phyloP scores from a whole-genome alignment of 1,139 yeast species.

The Taphrina flavorubra region DNA sequence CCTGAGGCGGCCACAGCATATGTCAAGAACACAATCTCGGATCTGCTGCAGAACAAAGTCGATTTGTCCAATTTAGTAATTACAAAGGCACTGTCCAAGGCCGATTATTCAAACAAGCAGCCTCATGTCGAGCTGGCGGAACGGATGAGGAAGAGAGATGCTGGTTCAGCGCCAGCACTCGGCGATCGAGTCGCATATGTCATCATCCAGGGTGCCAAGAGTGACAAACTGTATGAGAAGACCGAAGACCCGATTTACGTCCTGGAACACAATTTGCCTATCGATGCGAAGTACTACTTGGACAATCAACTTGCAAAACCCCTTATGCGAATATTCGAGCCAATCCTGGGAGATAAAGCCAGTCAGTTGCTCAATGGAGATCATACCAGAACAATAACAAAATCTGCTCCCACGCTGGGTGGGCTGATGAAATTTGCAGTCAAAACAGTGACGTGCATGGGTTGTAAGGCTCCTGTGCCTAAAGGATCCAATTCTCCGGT shows the following conservation, averaged over 20 bases:
- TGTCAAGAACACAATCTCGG: slow-evolving; percentile 79
- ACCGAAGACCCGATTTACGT: slow-evolving; percentile 97
- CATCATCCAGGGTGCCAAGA: slow-evolving; percentile 77
- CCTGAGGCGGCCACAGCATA: slow-evolving; percentile 79
- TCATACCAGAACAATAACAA: slow-evolving; percentile 79
- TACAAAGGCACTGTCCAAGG: slow-evolving; percentile 86
- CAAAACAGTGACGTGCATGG: slow-evolving; percentile 84
- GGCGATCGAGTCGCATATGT: slow-evolving; percentile 99
- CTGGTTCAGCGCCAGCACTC: slow-evolving; percentile 93
- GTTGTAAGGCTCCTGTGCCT: slow-evolving; percentile 80
- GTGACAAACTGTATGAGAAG: slow-evolving; percentile 89
- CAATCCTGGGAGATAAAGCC: slow-evolving; percentile 90
- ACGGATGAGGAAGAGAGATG: slow-evolving; percentile 94
- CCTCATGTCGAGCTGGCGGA: slow-evolving; percentile 97
- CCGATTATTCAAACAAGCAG: slow-evolving; percentile 93
- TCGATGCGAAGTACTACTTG: slow-evolving; percentile 91
- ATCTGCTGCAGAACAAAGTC: slow-evolving; percentile 83
- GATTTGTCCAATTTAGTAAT: slow-evolving; percentile 94
- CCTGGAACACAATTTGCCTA: slow-evolving; percentile 86
- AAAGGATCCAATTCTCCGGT: slow-evolving; percentile 71
- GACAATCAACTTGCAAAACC: slow-evolving; percentile 95
- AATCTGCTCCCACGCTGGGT: slow-evolving; percentile 68
- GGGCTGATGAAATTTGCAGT: slow-evolving; percentile 91
- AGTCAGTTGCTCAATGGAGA: slow-evolving; percentile 74
- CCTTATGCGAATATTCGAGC: slow-evolving; percentile 89